A percentile compares a stretch with the other conserved stretches of the same genome.
These are phyloP conservation scores for Carex kokanica DNA, from an alignment of 176 grass and related monocot genomes.

Conservation along the genomic window DNA sequence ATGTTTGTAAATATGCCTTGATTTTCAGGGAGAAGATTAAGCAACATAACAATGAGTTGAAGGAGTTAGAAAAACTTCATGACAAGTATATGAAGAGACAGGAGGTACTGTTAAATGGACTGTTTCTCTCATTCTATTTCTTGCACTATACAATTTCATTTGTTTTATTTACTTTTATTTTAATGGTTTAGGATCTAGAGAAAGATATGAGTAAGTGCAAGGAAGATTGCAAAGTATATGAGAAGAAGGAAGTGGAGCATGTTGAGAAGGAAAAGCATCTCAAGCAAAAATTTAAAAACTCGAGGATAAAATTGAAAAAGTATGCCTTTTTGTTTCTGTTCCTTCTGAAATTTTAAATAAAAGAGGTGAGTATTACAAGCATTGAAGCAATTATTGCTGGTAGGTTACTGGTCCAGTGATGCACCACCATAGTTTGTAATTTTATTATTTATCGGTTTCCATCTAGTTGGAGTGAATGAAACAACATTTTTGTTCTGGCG, in stretches of 20 bases:
- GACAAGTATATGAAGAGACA: constrained; percentile 76
- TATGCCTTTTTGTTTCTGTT: constrained; percentile 30
- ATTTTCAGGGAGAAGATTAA: constrained; percentile 68
- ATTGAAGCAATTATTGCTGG: not conserved
- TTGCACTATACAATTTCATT: constrained; percentile 16
- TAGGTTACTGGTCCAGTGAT: not conserved
- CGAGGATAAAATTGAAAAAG: constrained; percentile 84
- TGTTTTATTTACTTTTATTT: constrained; percentile 23
- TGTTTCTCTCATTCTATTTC: constrained; percentile 1
- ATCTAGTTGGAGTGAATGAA: not conserved
- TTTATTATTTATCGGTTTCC: not conserved
- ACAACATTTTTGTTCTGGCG: not conserved
- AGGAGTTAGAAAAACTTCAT: constrained; percentile 60
- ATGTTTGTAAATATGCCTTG: not conserved
- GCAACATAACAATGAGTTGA: constrained; percentile 53
- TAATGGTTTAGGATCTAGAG: constrained; percentile 60
- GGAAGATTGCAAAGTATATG: constrained; percentile 91
- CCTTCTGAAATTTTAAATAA: not conserved
- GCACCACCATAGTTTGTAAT: not conserved
- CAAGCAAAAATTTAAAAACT: constrained; percentile 87
- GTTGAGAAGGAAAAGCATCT: constrained; percentile 89
- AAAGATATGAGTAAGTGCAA: constrained; percentile 78
- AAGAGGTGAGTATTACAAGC: not conserved
- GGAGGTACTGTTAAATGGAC: constrained; percentile 57
- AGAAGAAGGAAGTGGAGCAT: constrained; percentile 78